Base-by-base conservation (phyloP, 441 rosid species). In the Isatis lusitanica region DNA sequence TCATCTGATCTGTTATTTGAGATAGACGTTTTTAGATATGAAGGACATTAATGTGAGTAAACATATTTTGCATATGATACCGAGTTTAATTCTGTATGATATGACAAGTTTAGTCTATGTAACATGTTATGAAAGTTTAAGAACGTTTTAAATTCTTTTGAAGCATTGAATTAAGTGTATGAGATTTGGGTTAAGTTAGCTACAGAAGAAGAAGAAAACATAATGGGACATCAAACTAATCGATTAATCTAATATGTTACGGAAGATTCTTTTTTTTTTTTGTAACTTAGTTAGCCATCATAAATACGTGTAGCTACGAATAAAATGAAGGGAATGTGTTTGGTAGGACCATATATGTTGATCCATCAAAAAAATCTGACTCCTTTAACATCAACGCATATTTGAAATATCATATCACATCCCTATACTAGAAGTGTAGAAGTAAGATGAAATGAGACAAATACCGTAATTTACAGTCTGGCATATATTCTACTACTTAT, bases 261-360 rank as follows among this genome's bases (percentile, higher is more conserved):
- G 43, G 47, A 66, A 10, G 21, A 12, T 50, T 65, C 13, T 17
- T 65, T 64, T 28, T 30, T 7, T 7, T 35, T 16, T 9, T 47
- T 35, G 35, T 35, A 35, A 10, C 15, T 38, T 66, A 7, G 26
- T 16, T 26, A 39, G 16, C 12, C 11, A 68, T 38, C 72, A 55
- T 55, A 55, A 55, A 55, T 56, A 55, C 31, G 40, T 50, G 28
- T 42, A 68, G n/a, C 43, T 55, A 68, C 53, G 43, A 7, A 31
- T 30, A 5, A 30, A 26, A 38, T 28, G 63, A 48, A 63, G 30
- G 30, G 40, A 42, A 17, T 55, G 43, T 11, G 30, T 68, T 55
- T 31, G 44, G 65, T 57, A 69, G 47, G 57, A 69, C 57, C 57
- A 46, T 35, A 58, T 21, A 21, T 21, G 24, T 21, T 58, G 65